Evolutionary conservation across 441 rosid genomes (phyloP), one percentile per base, ranked within the genome.

Genomic region (Cnidoscolus chayamansa): DNA sequence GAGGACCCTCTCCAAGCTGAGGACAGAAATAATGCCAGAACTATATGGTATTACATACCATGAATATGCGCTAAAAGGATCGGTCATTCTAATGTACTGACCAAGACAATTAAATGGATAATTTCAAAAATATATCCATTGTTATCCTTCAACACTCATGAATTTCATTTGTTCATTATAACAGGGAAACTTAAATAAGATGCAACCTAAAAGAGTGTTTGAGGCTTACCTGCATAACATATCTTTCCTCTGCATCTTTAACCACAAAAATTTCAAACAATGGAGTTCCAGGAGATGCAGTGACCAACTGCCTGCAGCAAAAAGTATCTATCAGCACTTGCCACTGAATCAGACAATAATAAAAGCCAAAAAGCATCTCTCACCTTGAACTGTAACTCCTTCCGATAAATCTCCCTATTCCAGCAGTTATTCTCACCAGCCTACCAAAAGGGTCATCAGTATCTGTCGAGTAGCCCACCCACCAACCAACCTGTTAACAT

Each of bases 251-350:
- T 37, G 76, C 81, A 73, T 90, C 90, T 85, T 87, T 92, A 76
- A 87, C 96, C 76, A 92, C 89, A 68, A 88, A 94, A 81, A 94
- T 87, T 84, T 94, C 98, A 81, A 92, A 94, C 31, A 92, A 77
- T 30, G 96, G 97, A 75, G 89, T 86, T 77, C 98, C 98, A 76
- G 93, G 84, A 68, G 93, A 87, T 78, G 85, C 85, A 78, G 85
- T 82, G 65, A 84, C 86, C 86, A 94, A 81, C 82, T 94, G 97
- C 83, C 98, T 94, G 90, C 73, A 85, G 59, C 66, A 83, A 82
- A 77, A n/a, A 73, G 70, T 40, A 70, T 63, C 77, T 32, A 82
- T 57, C 19, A 67, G 16, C 71, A 70, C 31, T 55, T 60, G 40
- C 77, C 50, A 31, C 58, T 50, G 71, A 71, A 69, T 65, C 20